Evolutionary conservation across 1,284 basidiomycete species (phyloP).

Genomic region (Vanrija pseudolonga): DNA sequence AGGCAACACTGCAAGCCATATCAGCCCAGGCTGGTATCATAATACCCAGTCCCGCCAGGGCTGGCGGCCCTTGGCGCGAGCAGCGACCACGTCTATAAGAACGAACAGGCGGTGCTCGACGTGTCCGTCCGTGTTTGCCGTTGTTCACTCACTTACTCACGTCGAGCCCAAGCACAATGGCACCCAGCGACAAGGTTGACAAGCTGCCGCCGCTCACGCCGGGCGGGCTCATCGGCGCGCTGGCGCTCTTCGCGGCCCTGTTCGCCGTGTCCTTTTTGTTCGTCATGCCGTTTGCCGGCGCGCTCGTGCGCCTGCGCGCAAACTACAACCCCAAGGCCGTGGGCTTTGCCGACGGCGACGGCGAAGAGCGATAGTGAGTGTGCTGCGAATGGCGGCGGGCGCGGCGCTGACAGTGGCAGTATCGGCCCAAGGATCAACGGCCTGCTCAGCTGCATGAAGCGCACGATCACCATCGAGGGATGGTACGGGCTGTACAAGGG

Average conservation of each 20-base stretch:
- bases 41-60: too few species aligned
- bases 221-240: constrained; percentile 59
- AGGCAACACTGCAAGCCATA: too few species aligned
- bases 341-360: constrained; percentile 74
- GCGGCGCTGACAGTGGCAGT: constrained; percentile 9
- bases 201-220: constrained; percentile 53
- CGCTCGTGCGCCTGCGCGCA: constrained; percentile 47
- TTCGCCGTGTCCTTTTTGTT: constrained; percentile 41
- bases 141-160: too few species aligned
- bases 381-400: too few species aligned
- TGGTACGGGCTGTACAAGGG: constrained; percentile 79
- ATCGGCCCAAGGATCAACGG: constrained; percentile 46
- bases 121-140: too few species aligned
- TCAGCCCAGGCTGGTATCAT: too few species aligned
- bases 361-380: constrained; percentile 30
- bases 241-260: constrained; percentile 36
- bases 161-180: constrained; percentile 40
- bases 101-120: too few species aligned
- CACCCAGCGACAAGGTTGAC: constrained; percentile 49
- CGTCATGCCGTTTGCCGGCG: constrained; percentile 45
- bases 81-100: too few species aligned
- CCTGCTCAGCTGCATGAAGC: constrained; percentile 58
- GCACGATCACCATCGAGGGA: constrained; percentile 76
- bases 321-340: constrained; percentile 58
- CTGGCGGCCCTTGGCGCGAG: too few species aligned